Conservation (phyloP, 208 protist genomes). For the Wallacemonas sp. region DNA sequence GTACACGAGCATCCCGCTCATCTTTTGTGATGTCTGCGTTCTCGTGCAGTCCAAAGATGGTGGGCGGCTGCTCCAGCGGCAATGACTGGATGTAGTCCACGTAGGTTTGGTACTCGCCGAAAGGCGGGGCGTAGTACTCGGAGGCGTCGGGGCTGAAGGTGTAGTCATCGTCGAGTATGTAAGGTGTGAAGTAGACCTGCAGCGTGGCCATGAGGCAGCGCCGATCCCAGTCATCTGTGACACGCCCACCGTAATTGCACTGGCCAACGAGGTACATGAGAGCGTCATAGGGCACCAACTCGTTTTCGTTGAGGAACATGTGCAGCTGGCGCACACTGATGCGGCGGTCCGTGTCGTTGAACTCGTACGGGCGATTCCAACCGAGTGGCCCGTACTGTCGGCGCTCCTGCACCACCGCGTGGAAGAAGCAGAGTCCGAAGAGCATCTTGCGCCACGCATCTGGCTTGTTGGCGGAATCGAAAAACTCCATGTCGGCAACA, state of each 20-base stretch:
- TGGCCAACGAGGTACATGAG: slow-evolving; percentile 93
- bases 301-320: slow-evolving; percentile 94
- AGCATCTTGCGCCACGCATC: slow-evolving; percentile 90
- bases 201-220: slow-evolving; percentile 92
- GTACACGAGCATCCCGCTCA: slow-evolving; percentile 82
- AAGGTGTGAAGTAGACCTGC: slow-evolving; percentile 78
- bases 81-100: slow-evolving; percentile 86
- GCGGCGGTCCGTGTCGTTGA: slow-evolving; percentile 96
- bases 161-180: slow-evolving; percentile 92
- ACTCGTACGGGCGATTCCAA: slow-evolving; percentile 97
- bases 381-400: slow-evolving; percentile 96
- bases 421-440: slow-evolving; percentile 96
- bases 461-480: slow-evolving; percentile 80
- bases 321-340: slow-evolving; percentile 95
- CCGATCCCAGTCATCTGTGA: slow-evolving; percentile 94
- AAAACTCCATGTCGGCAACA: slow-evolving; percentile 84
- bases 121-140: slow-evolving; percentile 85
- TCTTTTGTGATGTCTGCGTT: slow-evolving; percentile 96
- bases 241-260: slow-evolving; percentile 94
- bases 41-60: slow-evolving; percentile 93
- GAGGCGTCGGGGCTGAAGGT: slow-evolving; percentile 81
- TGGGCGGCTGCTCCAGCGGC: slow-evolving; percentile 80
- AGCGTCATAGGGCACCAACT: slow-evolving; percentile 93
- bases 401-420: slow-evolving; percentile 96
- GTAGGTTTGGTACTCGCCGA: slow-evolving; percentile 83